Conservation (phyloP, 169 alveolate species). For the Plasmodium vivax region DNA sequence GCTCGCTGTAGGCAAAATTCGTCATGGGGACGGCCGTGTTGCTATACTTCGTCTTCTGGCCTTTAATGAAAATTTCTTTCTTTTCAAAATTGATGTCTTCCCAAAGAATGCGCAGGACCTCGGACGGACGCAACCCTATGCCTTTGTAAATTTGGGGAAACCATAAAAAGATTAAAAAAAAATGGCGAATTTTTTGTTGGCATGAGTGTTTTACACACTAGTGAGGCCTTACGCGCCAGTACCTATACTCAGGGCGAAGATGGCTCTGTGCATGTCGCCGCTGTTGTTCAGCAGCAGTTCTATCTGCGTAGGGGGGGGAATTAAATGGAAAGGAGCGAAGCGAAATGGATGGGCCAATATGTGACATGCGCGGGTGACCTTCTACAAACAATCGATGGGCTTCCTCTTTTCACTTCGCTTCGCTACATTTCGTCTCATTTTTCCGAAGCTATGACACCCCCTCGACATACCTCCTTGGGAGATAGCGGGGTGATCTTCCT, state of each 20-base stretch:
- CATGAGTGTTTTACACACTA: neutral
- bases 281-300: constrained; percentile 74
- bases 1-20: constrained; percentile 77
- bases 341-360: neutral
- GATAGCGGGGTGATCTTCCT: constrained; percentile 61
- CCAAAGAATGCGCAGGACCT: constrained; percentile 78
- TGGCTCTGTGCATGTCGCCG: constrained; percentile 78
- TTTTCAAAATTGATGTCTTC: constrained; percentile 78
- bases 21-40: constrained; percentile 80
- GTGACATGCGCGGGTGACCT: neutral
- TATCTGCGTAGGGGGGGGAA: constrained; percentile 54
- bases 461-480: constrained; percentile 41
- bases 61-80: constrained; percentile 76
- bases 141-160: constrained; percentile 38
- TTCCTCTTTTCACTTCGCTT: neutral
- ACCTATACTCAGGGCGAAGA: constrained; percentile 80
- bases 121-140: constrained; percentile 83
- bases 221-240: neutral
- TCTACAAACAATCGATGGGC: neutral
- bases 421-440: neutral
- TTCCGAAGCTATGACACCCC: neutral
- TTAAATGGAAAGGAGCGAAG: constrained; percentile 55
- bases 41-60: constrained; percentile 80
- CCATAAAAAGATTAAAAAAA: neutral
- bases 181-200: neutral